Evolutionary conservation across 352 stramenopile genomes (phyloP).

Genomic region (Lagenidium giganteum): DNA sequence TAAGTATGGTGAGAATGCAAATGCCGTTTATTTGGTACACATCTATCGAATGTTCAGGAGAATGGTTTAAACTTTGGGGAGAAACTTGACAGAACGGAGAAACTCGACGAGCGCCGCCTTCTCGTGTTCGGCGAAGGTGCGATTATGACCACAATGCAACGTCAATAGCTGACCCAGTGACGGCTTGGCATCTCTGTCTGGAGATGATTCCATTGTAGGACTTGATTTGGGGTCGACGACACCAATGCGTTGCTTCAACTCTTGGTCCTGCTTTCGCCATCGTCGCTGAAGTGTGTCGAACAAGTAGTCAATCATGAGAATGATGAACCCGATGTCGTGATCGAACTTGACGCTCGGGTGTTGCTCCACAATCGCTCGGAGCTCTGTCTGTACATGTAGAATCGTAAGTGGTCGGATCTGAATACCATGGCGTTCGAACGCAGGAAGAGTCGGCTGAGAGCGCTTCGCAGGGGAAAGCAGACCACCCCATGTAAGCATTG

Average conservation of each 20-base stretch:
- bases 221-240: not conserved
- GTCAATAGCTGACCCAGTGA: constrained; percentile 44
- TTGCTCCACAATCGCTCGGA: constrained; percentile 54
- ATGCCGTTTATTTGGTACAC: no score
- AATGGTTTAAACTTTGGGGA: no score
- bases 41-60: no score
- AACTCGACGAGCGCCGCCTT: constrained; percentile 64
- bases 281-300: constrained; percentile 50
- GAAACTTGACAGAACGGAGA: constrained; percentile 18
- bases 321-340: constrained; percentile 61
- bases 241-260: not conserved
- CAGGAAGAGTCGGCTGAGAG: constrained; percentile 29
- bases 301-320: constrained; percentile 79
- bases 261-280: constrained; percentile 42
- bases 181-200: not conserved
- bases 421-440: constrained; percentile 69
- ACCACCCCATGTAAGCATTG: constrained; percentile 71
- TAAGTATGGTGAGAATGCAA: no score
- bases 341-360: constrained; percentile 65
- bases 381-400: constrained; percentile 37
- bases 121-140: constrained; percentile 72
- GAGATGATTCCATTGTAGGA: no score
- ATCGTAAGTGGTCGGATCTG: constrained; percentile 59
- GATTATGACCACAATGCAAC: constrained; percentile 84
- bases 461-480: constrained; percentile 29